Base-by-base conservation (phyloP, 1,284 basidiomycete species). In the Somion occarium region DNA sequence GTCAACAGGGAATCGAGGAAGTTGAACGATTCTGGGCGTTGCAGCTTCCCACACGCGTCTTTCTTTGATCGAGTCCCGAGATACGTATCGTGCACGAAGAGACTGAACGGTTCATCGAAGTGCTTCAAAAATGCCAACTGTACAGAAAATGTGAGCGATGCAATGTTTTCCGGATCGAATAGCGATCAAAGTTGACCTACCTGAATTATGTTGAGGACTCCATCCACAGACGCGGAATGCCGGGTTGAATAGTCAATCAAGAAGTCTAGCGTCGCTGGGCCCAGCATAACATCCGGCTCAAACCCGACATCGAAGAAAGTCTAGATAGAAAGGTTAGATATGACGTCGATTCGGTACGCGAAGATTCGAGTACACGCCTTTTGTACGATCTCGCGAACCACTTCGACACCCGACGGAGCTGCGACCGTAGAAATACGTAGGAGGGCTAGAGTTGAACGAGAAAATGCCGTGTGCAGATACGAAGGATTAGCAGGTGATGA, bases 71-170 rank as follows among this genome's bases (percentile, higher is more conserved):
- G 22, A 13, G 52, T 46, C 48, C 53, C 37, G 44, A 66, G 51
- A 51, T 55, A 37, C 56, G 68, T 44, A 65, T 75, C 57, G 26
- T 64, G 62, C 13, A 69, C 59, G 26, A 88, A 69, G 12, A 74
- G 48, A 1, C 77, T 73, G 5, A 87, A 64, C 0, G 82, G 79
- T 24, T 85, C 78, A 20, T 76, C 70, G 55, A 86, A 88, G 61
- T 90, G 87, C 53, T 84, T 84, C 61, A 89, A 65, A 57, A 85
- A 70, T 0, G 73, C 70, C 3, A 89, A 66, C 84, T 88, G 53
- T 5, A n/a, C n/a, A n/a, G n/a, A n/a, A n/a, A 18, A 25, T 19
- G 25, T n/a, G 25, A 4, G 43, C 30, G 5, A n/a, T 43, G 15
- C 45, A 41, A 23, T 43, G 46, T 22, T 38, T 13, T 48, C 23